Percentiles rank a stretch among this genome's conserved stretches.
phyloP scores from a whole-genome alignment of 2,329 filamentous ascomycete genomes.

The Rugonectria rugulosa region DNA sequence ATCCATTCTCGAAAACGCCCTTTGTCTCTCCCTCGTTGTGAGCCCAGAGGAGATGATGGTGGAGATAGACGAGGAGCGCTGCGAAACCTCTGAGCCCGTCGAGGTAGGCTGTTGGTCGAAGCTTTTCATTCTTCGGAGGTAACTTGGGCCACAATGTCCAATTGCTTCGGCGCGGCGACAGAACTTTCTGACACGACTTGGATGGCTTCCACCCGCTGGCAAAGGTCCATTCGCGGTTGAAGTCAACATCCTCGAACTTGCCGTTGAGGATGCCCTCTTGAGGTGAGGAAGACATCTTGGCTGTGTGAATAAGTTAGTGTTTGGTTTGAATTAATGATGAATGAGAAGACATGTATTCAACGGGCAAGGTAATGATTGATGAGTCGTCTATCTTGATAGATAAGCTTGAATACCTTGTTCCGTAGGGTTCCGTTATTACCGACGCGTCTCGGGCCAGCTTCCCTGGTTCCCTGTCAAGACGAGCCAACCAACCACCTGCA shows the following conservation, averaged over 20 bases:
- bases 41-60: slow-evolving; percentile 67
- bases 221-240: slow-evolving; percentile 7
- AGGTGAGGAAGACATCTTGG: slow-evolving; percentile 43
- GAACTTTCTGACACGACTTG: slow-evolving; percentile 20
- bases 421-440: not conserved
- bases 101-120: slow-evolving; percentile 62
- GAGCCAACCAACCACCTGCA: not conserved
- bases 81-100: slow-evolving; percentile 74
- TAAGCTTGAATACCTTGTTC: not conserved
- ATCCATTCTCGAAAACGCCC: slow-evolving; percentile 59
- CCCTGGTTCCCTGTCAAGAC: too few species aligned
- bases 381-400: too few species aligned
- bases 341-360: too few species aligned
- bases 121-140: slow-evolving; percentile 31
- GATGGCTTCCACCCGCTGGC: slow-evolving; percentile 16
- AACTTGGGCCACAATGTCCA: slow-evolving; percentile 25
- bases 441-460: not conserved
- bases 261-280: slow-evolving; percentile 44
- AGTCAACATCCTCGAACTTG: slow-evolving; percentile 42
- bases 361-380: too few species aligned
- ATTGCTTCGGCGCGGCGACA: slow-evolving; percentile 19
- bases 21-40: slow-evolving; percentile 52
- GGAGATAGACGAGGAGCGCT: slow-evolving; percentile 70
- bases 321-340: not conserved
- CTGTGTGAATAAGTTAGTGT: not conserved